Evolutionary conservation across 208 protist genomes (phyloP).

Genomic region (Acanthamoeba triangularis): DNA sequence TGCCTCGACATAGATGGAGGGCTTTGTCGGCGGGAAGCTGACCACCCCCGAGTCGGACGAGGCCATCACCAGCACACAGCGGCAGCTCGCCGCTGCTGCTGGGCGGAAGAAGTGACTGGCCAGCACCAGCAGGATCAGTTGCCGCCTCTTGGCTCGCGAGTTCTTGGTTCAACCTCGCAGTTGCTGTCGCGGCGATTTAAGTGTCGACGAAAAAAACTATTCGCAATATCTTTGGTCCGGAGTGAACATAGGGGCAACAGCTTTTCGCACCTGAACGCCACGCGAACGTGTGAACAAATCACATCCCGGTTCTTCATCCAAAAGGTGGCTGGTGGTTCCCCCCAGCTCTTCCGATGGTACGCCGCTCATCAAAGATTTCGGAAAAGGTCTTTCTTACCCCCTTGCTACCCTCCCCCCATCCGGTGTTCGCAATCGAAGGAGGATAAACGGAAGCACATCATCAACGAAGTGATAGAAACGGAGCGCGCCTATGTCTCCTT

Average conservation of each 20-base stretch:
- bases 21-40: constrained; percentile 57
- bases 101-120: not conserved
- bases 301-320: too few relatives aligned
- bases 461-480: constrained; percentile 60
- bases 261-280: too few relatives aligned
- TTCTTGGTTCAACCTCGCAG: too few relatives aligned
- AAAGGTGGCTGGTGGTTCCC: too few relatives aligned
- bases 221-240: too few relatives aligned
- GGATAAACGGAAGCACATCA: constrained; percentile 48
- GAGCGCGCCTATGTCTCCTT: constrained; percentile 58
- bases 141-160: too few relatives aligned
- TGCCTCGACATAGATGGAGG: constrained; percentile 54
- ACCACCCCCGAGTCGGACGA: constrained; percentile 32
- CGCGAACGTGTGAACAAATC: too few relatives aligned
- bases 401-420: not conserved
- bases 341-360: too few relatives aligned
- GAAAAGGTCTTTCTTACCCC: not conserved
- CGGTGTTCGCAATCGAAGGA: not conserved
- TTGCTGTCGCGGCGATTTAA: too few relatives aligned
- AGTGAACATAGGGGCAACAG: too few relatives aligned
- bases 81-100: not conserved
- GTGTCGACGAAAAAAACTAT: too few relatives aligned
- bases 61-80: not conserved
- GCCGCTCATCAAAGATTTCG: too few relatives aligned
- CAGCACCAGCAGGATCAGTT: not conserved